Conservation (phyloP, 805 yeast species). For the Candida incommunis region DNA sequence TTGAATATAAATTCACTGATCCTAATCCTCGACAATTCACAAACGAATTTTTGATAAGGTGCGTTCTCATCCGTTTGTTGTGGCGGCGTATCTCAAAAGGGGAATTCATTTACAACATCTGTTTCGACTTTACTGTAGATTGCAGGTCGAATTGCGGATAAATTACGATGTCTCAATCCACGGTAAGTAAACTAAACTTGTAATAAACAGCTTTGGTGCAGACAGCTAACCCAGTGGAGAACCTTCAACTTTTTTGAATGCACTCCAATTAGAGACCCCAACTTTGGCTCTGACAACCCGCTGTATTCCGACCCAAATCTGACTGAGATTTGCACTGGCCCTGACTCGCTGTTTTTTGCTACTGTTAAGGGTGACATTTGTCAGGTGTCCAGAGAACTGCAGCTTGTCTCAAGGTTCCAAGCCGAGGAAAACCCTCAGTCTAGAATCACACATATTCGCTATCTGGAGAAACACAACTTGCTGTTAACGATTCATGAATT, state of each 20-base stretch:
- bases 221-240: constrained; percentile 36
- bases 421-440: constrained; percentile 52
- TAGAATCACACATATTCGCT: constrained; percentile 43
- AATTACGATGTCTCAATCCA: no score
- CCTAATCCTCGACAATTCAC: no score
- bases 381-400: constrained; percentile 38
- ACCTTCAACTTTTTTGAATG: constrained; percentile 80
- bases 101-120: no score
- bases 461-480: constrained; percentile 33
- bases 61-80: no score
- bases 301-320: constrained; percentile 70
- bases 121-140: no score
- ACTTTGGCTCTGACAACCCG: constrained; percentile 42
- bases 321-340: constrained; percentile 47
- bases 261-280: constrained; percentile 76
- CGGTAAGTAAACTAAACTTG: no score
- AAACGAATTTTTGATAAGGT: no score
- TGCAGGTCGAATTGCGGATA: no score
- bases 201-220: no score
- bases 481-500: constrained; percentile 57
- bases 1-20: no score
- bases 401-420: constrained; percentile 33
- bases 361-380: constrained; percentile 38
- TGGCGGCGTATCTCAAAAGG: no score
- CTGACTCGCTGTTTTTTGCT: constrained; percentile 45